These are phyloP conservation scores for Phoenix roebelenii DNA, from an alignment of 176 grass and related monocot species.

Conservation along the genomic window DNA sequence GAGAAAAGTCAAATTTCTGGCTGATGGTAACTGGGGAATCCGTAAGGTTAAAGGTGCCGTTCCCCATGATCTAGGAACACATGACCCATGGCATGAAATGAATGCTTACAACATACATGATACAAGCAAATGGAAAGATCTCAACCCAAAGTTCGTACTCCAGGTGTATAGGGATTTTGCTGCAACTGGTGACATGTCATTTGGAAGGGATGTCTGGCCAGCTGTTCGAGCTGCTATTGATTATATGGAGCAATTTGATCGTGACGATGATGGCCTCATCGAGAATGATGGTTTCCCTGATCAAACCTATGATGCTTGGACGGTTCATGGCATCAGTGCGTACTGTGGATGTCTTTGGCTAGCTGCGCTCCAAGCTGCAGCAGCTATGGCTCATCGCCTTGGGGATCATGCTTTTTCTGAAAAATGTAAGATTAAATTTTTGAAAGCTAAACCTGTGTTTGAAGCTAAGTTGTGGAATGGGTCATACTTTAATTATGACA, in stretches of 20 bases:
- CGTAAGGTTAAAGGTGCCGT: slow-evolving; percentile 93
- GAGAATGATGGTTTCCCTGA: slow-evolving; percentile 98
- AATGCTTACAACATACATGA: slow-evolving; percentile 99
- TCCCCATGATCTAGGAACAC: slow-evolving; percentile 88
- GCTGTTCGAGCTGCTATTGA: slow-evolving; percentile 82
- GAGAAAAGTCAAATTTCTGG: slow-evolving; percentile 80
- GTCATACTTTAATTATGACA: slow-evolving; percentile 96
- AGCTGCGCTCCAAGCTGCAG: slow-evolving; percentile 79
- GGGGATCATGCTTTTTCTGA: slow-evolving; percentile 62
- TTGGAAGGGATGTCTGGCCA: slow-evolving; percentile 94
- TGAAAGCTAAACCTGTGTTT: slow-evolving; percentile 66
- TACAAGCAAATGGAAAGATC: slow-evolving; percentile 98
- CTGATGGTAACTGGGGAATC: slow-evolving; percentile 72
- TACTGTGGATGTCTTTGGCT: slow-evolving; percentile 97
- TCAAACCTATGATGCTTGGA: slow-evolving; percentile 98
- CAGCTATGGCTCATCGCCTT: slow-evolving; percentile 59
- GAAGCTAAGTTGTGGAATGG: slow-evolving; percentile 89
- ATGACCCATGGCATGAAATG: slow-evolving; percentile 94
- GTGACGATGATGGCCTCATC: slow-evolving; percentile 68
- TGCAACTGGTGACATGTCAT: slow-evolving; percentile 58
- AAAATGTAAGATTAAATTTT: slow-evolving; percentile 76
- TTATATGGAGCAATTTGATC: slow-evolving; percentile 92
- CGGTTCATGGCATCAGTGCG: slow-evolving; percentile 74
- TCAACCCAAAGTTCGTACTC: slow-evolving; percentile 89
- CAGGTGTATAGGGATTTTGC: slow-evolving; percentile 94